Evolutionary conservation across 441 rosid genomes (phyloP).

Genomic region (Adansonia rubrostipa): DNA sequence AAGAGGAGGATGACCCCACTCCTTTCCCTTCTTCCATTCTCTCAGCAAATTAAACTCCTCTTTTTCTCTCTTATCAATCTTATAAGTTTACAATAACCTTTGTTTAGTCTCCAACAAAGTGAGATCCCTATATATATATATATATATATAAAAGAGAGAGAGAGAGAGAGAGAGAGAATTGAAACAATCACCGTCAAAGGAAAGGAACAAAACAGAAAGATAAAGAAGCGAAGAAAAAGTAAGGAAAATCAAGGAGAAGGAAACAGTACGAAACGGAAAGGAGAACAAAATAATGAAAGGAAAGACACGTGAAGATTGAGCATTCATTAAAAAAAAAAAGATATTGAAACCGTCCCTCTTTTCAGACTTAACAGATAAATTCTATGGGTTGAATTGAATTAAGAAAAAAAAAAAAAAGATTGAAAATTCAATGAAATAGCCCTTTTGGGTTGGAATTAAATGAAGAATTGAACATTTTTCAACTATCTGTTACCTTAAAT

Average conservation of each 20-base stretch:
- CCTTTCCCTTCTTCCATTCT: slow-evolving; percentile 73
- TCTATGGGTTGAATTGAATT: too few species aligned
- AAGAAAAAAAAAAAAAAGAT: too few species aligned
- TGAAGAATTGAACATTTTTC: neutral
- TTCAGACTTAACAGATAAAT: too few species aligned
- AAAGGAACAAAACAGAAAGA: neutral
- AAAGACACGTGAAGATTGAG: slow-evolving; percentile 62
- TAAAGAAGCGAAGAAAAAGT: neutral
- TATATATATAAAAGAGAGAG: neutral
- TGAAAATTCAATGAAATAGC: neutral
- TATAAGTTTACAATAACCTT: slow-evolving; percentile 15
- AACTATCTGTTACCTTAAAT: neutral
- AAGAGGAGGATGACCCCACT: slow-evolving; percentile 44
- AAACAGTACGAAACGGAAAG: slow-evolving; percentile 27
- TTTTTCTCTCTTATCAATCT: slow-evolving; percentile 3
- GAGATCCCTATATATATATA: neutral
- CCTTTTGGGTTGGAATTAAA: neutral
- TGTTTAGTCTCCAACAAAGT: neutral
- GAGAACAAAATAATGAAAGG: slow-evolving; percentile 35
- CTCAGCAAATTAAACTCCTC: slow-evolving; percentile 19
- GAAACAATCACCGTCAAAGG: neutral
- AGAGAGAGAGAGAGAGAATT: neutral
- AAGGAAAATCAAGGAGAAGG: neutral
- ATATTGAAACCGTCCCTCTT: neutral
- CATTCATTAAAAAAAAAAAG: slow-evolving; percentile 1